phyloP scores from a whole-genome alignment of 2,329 filamentous ascomycete genomes.

The Hymenoscyphus albidus region DNA sequence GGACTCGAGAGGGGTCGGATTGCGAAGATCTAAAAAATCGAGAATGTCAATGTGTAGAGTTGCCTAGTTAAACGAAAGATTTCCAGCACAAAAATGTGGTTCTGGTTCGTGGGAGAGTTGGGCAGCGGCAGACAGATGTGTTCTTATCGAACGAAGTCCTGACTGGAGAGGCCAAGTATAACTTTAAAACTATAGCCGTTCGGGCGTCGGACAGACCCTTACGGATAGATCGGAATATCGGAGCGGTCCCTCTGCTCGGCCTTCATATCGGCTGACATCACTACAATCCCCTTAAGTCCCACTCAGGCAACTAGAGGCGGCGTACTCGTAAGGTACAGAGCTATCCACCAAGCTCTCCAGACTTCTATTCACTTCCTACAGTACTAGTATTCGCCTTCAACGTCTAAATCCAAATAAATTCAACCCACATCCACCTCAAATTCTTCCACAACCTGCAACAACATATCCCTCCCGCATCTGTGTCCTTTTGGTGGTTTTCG shows the following conservation, averaged over 20 bases:
- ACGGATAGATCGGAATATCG: background rate
- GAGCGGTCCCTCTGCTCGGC: background rate
- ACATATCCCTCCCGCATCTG: background rate
- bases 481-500: background rate
- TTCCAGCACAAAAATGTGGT: background rate
- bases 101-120: background rate
- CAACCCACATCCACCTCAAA: background rate
- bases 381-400: background rate
- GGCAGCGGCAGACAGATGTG: conserved; percentile 9
- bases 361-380: conserved; percentile 4
- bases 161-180: conserved; percentile 18
- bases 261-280: background rate
- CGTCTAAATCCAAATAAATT: background rate
- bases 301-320: background rate
- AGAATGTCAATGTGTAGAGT: background rate
- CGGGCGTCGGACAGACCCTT: background rate
- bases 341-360: background rate
- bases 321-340: background rate
- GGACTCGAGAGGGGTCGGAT: background rate
- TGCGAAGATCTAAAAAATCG: background rate
- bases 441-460: background rate
- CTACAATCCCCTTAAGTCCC: background rate
- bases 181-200: conserved; percentile 11
- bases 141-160: conserved; percentile 3
- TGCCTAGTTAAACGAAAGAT: background rate